Evolutionary conservation across 257 asterid species (phyloP).

Genomic region (Perilla frutescens): DNA sequence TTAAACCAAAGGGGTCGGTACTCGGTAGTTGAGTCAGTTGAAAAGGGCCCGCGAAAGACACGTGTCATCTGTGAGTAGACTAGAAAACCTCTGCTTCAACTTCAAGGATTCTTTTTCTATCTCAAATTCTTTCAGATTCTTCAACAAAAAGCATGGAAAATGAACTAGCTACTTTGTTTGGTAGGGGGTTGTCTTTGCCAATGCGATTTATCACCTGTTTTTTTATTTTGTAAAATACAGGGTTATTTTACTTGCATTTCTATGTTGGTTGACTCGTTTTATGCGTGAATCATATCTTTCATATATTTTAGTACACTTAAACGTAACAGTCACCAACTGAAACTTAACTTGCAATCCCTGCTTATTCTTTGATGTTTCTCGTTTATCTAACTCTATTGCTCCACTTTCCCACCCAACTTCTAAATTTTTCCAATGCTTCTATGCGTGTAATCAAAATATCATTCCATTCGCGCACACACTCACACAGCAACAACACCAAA

Average conservation of each 20-base stretch:
- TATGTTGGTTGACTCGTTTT: constrained; percentile 13
- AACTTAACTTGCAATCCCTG: constrained; percentile 65
- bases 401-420: constrained; percentile 48
- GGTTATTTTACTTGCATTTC: background rate
- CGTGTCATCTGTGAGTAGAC: constrained; percentile 7
- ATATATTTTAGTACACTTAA: constrained; percentile 22
- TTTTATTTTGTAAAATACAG: background rate
- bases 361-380: constrained; percentile 46
- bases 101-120: constrained; percentile 26
- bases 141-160: constrained; percentile 36
- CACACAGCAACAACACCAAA: background rate
- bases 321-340: constrained; percentile 47
- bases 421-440: constrained; percentile 15
- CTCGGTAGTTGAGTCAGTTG: constrained; percentile 38
- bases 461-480: background rate
- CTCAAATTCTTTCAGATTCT: constrained; percentile 31
- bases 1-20: background rate
- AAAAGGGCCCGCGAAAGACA: constrained; percentile 35
- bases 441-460: background rate
- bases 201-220: constrained; percentile 41
- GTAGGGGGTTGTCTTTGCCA: constrained; percentile 53
- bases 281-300: background rate
- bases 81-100: constrained; percentile 11
- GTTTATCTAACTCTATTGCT: constrained; percentile 42
- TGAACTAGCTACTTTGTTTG: constrained; percentile 41